Base-by-base conservation (phyloP, 129 eudicot genomes). In the Artemisia tridentata region DNA sequence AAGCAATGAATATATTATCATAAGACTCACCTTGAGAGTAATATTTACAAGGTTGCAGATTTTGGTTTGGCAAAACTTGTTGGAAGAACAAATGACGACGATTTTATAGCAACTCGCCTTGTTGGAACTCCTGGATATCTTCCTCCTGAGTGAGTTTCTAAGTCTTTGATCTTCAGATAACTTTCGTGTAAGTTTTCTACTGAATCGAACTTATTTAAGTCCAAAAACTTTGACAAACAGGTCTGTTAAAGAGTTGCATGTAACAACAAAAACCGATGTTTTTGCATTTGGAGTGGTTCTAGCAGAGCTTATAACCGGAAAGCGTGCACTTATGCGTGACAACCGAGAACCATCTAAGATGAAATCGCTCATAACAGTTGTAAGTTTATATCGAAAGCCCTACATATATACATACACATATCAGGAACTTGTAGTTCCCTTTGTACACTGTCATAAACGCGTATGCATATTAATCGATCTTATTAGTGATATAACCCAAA, bases 111-210 rank as follows among this genome's bases (percentile, higher is more conserved):
- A 73, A 89, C 96, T 18, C 90, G 93, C 47, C 73, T 89, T 62
- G 96, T 89, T 78, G 96, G 96, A 45, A 89, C 96, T 15, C 96
- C 96, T 4, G 96, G 96, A 80, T 89, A 89, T 70, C 96, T 89
- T 68, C 96, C 96, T 54, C 96, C 96, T 20, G 96, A 89, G 96
- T 89, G 81, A 71, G 81, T 27, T 38, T 73, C 50, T 31, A 23
- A 25, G 15, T 45, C 72, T 34, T 70, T 23, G 43, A 67, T 54
- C 45, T 6, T 43, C n/a, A 76, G 58, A 72, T 31, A 77, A 62
- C 31, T 55, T 21, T 50, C 2, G 57, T 51, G 27, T 15, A 17
- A 59, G 65, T 71, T 65, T 63, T 72, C 4, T 11, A 68, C 21
- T 50, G 61, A 20, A 16, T 13, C 34, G 48, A 78, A 71, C 66